These are phyloP conservation scores for Metschnikowia shivogae DNA, from an alignment of 805 yeast species.

Conservation along the genomic window DNA sequence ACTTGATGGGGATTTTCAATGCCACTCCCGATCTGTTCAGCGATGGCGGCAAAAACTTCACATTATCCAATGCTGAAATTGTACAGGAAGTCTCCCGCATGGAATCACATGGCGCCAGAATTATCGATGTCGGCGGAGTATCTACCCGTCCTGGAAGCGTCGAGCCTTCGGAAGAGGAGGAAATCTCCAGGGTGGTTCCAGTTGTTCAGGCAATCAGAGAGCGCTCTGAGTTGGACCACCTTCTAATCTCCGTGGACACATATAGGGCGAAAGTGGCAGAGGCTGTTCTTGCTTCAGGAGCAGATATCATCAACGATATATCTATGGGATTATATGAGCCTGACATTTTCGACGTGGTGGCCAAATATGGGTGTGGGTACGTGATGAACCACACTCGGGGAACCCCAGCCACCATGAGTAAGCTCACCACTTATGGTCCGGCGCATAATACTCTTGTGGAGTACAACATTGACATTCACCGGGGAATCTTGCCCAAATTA, in stretches of 20 bases:
- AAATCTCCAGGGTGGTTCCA: conserved; percentile 66
- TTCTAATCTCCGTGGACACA: conserved; percentile 81
- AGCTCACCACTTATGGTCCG: conserved; percentile 50
- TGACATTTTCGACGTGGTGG: conserved; percentile 63
- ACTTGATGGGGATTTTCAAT: conserved; percentile 83
- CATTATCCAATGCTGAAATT: conserved; percentile 35
- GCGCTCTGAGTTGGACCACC: conserved; percentile 32
- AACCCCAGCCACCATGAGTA: conserved; percentile 66
- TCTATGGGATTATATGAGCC: conserved; percentile 74
- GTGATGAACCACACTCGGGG: conserved; percentile 86
- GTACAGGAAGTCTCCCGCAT: conserved; percentile 45
- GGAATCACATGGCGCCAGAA: conserved; percentile 59
- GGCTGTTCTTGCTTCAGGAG: conserved; percentile 67
- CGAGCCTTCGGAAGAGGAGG: conserved; percentile 62
- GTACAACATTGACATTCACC: conserved; percentile 20
- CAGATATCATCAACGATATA: conserved; percentile 88
- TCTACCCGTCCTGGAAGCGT: conserved; percentile 85
- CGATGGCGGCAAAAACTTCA: conserved; percentile 62
- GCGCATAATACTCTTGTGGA: conserved; percentile 36
- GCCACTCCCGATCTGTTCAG: conserved; percentile 94
- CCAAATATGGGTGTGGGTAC: conserved; percentile 68
- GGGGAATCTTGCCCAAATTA: conserved; percentile 11
- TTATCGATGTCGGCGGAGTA: conserved; percentile 88
- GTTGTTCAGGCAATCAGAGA: conserved; percentile 58
- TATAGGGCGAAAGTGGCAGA: conserved; percentile 74